phyloP scores from a whole-genome alignment of 2,329 filamentous ascomycete genomes.

The Monosporascus sp. region DNA sequence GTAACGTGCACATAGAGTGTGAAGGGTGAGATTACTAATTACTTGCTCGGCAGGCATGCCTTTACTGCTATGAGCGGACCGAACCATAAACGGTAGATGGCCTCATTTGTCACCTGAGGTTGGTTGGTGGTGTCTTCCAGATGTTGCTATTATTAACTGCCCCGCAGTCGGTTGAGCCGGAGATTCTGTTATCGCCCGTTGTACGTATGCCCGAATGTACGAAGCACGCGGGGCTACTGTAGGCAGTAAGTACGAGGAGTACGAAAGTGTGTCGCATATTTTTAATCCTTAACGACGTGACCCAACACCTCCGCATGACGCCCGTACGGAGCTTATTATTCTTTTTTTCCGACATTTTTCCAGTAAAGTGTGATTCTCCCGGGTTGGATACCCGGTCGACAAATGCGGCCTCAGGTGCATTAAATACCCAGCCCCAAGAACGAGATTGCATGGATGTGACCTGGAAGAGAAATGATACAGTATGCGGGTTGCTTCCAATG shows the following conservation, averaged over 20 bases:
- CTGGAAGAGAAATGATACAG: background rate
- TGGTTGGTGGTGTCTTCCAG: no score
- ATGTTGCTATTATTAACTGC: no score
- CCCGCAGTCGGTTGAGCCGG: no score
- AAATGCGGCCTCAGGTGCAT: background rate
- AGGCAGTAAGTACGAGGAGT: background rate
- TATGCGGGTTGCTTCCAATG: background rate
- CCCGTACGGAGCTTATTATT: background rate
- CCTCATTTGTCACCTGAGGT: no score
- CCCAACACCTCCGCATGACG: background rate
- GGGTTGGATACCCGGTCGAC: background rate
- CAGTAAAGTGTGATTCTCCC: no score
- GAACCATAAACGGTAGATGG: no score
- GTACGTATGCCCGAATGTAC: background rate
- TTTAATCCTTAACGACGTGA: background rate
- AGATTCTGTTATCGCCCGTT: no score
- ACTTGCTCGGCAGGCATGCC: no score
- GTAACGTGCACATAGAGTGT: no score
- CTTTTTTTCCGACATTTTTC: background rate
- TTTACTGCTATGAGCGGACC: no score
- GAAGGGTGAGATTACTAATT: no score
- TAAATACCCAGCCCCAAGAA: background rate
- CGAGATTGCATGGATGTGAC: background rate
- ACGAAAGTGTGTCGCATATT: background rate
- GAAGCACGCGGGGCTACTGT: background rate